Conservation (phyloP, 805 yeast species). For the Lipomyces kockii region DNA sequence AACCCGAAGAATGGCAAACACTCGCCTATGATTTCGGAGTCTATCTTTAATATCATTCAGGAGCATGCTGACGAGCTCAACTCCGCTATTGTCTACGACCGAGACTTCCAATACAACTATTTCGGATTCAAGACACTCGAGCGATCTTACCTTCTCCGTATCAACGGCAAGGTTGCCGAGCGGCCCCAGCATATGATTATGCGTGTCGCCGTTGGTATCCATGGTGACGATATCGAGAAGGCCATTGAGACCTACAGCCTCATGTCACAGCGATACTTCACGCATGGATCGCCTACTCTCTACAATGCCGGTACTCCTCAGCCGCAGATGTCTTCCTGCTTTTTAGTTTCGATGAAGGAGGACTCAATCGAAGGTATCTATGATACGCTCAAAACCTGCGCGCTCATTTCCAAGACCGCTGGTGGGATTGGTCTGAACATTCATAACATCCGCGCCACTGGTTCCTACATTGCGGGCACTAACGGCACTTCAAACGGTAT, state of each 20-base stretch:
- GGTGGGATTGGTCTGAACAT: slow-evolving; percentile 95
- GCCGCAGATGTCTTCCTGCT: slow-evolving; percentile 89
- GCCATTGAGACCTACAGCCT: slow-evolving; percentile 82
- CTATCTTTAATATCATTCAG: slow-evolving; percentile 65
- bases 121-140: slow-evolving; percentile 93
- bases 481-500: slow-evolving; percentile 92
- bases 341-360: slow-evolving; percentile 85
- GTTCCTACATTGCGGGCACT: slow-evolving; percentile 87
- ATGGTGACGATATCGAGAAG: slow-evolving; percentile 64
- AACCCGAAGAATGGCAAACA: slow-evolving; percentile 77
- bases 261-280: slow-evolving; percentile 86
- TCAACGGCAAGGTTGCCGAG: slow-evolving; percentile 72
- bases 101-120: slow-evolving; percentile 79
- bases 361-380: slow-evolving; percentile 96
- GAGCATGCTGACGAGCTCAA: slow-evolving; percentile 68
- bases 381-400: slow-evolving; percentile 84
- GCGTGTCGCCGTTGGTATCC: slow-evolving; percentile 93
- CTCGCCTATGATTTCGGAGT: slow-evolving; percentile 72
- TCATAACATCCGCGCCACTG: slow-evolving; percentile 83
- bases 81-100: slow-evolving; percentile 70
- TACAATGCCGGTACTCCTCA: slow-evolving; percentile 90
- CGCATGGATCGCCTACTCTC: slow-evolving; percentile 94
- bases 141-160: slow-evolving; percentile 76
- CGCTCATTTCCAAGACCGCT: slow-evolving; percentile 89
- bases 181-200: slow-evolving; percentile 89